phyloP scores from a whole-genome alignment of 768 basidiomycete species.

The Mycena galericulata region DNA sequence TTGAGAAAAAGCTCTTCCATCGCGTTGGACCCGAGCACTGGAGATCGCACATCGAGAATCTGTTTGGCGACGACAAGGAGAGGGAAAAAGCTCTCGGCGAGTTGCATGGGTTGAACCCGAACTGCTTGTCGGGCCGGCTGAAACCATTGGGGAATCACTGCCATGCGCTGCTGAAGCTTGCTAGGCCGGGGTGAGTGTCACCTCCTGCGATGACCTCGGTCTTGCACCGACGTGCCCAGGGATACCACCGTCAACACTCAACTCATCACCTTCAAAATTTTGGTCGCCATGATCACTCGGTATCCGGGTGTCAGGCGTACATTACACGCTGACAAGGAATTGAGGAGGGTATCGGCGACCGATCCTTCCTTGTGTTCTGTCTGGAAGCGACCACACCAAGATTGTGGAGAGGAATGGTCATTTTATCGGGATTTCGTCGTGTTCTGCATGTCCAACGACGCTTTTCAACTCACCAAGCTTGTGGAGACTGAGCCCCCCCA shows the following conservation, averaged over 20 bases:
- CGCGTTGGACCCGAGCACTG: background rate
- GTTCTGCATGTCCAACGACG: background rate
- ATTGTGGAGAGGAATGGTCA: background rate
- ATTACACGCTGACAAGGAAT: background rate
- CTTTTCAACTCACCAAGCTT: background rate
- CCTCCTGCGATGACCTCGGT: no score
- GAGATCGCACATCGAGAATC: background rate
- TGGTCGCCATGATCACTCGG: no score
- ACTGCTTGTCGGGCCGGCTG: background rate
- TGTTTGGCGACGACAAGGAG: background rate
- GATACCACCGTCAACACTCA: conserved; percentile 5
- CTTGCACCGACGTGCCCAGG: background rate
- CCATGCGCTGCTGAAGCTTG: background rate
- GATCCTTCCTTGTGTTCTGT: background rate
- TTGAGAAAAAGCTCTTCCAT: background rate
- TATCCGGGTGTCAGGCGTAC: conserved; percentile 4
- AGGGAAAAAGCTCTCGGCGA: background rate
- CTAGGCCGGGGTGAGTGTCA: background rate
- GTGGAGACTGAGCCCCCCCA: background rate
- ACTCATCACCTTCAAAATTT: conserved; percentile 3
- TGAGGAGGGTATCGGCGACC: background rate
- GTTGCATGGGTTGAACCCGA: background rate
- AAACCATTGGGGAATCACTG: background rate
- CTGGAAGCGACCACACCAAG: conserved; percentile 4
- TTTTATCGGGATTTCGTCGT: conserved; percentile 14